Conservation (phyloP, 176 grass and related monocot species). For the Typha latifolia region DNA sequence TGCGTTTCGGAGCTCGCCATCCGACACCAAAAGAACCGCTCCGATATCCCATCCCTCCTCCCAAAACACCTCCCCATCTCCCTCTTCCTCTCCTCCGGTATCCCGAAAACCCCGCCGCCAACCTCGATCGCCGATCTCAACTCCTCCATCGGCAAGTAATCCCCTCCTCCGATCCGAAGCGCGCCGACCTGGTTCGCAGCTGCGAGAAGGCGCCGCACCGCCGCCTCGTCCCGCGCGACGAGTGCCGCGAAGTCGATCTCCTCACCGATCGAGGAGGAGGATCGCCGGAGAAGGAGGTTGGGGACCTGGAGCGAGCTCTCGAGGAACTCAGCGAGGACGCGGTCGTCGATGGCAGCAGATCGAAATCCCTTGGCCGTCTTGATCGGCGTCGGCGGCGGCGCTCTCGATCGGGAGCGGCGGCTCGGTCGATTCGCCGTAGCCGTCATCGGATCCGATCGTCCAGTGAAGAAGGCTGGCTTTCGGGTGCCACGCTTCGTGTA, state of each 20-base stretch:
- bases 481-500: too few species aligned
- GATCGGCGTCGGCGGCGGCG: slow-evolving; percentile 66
- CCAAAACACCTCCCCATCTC: background rate
- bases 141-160: background rate
- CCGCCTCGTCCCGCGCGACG: background rate
- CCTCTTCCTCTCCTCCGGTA: background rate
- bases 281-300: background rate
- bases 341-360: slow-evolving; percentile 40
- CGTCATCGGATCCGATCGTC: background rate
- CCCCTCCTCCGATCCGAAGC: background rate
- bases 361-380: slow-evolving; percentile 43
- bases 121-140: background rate
- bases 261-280: background rate
- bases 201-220: background rate
- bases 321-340: background rate
- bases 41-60: background rate
- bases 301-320: slow-evolving; percentile 27
- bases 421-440: background rate
- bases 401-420: slow-evolving; percentile 17
- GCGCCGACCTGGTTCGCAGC: background rate
- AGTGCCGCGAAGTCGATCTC: background rate
- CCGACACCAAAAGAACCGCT: background rate
- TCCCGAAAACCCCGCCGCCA: background rate
- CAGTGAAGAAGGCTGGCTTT: too few species aligned
- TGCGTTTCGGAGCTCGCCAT: background rate